phyloP scores from a whole-genome alignment of 2,329 filamentous ascomycete genomes.

The Tetracladium maxilliforme region DNA sequence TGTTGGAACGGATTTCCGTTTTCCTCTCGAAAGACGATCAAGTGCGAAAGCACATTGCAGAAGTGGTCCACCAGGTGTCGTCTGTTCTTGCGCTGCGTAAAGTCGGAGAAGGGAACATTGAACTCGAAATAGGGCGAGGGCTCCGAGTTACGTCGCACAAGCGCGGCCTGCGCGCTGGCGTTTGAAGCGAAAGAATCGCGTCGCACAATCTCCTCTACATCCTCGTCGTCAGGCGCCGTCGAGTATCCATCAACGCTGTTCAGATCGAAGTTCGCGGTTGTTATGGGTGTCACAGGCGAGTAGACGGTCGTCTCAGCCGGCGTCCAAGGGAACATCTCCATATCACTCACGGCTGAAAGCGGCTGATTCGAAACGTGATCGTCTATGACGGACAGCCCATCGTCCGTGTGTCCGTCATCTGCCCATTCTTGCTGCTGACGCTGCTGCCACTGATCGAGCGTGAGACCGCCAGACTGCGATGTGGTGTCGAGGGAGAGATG shows the following conservation, averaged over 20 bases:
- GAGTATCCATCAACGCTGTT: too few relatives aligned
- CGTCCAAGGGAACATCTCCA: too few relatives aligned
- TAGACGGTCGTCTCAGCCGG: too few relatives aligned
- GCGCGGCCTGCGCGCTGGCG: neutral
- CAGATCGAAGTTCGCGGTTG: too few relatives aligned
- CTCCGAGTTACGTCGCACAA: too few relatives aligned
- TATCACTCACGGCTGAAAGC: neutral
- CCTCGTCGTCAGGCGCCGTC: too few relatives aligned
- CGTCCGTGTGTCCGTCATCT: neutral
- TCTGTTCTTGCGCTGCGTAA: constrained; percentile 35
- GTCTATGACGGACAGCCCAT: neutral
- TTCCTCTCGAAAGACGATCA: constrained; percentile 51
- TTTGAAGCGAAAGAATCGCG: constrained; percentile 3
- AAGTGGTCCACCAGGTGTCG: constrained; percentile 46
- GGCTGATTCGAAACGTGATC: neutral
- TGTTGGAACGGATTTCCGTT: constrained; percentile 48
- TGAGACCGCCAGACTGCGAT: neutral
- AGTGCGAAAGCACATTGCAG: constrained; percentile 45
- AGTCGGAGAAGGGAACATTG: constrained; percentile 38
- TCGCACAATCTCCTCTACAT: constrained; percentile 11
- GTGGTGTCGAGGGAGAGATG: neutral
- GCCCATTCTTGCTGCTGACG: neutral
- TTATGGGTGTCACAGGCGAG: too few relatives aligned
- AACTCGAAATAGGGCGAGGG: too few relatives aligned
- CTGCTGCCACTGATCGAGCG: neutral